Evolutionary conservation across 1,284 basidiomycete species (phyloP).

Genomic region (Sanghuangporus weigelae): DNA sequence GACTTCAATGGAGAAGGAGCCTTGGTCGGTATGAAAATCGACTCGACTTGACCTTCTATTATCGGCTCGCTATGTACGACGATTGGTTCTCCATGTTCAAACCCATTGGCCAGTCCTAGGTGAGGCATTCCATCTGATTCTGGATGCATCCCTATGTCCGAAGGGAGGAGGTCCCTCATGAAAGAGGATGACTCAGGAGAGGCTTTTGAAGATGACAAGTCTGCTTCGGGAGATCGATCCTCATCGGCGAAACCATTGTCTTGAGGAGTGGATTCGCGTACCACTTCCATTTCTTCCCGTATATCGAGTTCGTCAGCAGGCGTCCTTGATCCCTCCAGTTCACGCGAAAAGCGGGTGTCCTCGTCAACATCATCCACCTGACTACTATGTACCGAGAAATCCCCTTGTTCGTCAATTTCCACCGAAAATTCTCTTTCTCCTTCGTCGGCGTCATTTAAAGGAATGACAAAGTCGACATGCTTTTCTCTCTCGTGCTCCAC

Average conservation of each 20-base stretch:
- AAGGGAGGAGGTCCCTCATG: background rate
- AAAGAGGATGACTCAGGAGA: background rate
- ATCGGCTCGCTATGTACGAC: background rate
- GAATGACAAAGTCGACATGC: background rate
- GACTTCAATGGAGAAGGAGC: background rate
- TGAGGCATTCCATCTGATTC: background rate
- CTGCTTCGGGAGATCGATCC: background rate
- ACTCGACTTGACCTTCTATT: background rate
- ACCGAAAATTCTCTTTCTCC: background rate
- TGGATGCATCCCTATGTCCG: background rate
- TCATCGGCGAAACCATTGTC: background rate
- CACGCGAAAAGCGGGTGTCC: background rate
- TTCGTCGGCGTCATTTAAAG: constrained; percentile 1
- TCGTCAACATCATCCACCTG: background rate
- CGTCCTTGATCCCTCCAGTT: background rate
- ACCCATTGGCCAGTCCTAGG: background rate
- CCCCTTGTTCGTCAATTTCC: background rate
- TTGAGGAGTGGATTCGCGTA: background rate
- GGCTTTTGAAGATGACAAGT: background rate
- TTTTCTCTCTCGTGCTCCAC: background rate
- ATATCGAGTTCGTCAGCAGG: background rate
- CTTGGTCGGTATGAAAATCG: background rate
- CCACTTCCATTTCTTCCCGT: background rate
- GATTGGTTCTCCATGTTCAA: background rate
- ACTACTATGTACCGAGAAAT: background rate